Evolutionary conservation across 768 basidiomycete species (phyloP).

Genomic region (Crassisporium funariophilum): DNA sequence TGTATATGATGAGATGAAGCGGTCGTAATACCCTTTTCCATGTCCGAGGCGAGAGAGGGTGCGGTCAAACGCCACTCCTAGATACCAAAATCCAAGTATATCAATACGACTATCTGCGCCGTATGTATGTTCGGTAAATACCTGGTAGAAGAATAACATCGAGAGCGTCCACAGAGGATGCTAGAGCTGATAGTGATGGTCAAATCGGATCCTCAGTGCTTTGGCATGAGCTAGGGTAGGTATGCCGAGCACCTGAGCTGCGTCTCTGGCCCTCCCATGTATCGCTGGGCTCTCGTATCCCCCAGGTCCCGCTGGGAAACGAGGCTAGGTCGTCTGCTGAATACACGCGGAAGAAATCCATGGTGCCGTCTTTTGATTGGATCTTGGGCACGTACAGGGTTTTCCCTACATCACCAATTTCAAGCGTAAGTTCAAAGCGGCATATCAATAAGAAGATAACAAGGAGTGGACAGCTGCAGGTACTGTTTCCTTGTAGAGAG

Average conservation of each 20-base stretch:
- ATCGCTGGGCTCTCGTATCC: conserved; percentile 66
- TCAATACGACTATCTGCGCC: not conserved
- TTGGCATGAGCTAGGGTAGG: no score
- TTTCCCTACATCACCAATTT: conserved; percentile 48
- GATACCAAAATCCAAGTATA: not conserved
- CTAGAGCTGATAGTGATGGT: conserved; percentile 1
- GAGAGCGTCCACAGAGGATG: conserved; percentile 37
- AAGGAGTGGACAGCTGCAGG: not conserved
- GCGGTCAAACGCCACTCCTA: conserved; percentile 77
- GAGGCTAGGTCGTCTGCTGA: conserved; percentile 56
- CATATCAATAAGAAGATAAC: not conserved
- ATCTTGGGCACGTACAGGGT: conserved; percentile 73
- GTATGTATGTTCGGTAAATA: conserved; percentile 19
- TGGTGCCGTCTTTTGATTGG: conserved; percentile 42
- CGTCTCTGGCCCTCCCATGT: conserved; percentile 48
- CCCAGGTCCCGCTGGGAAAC: conserved; percentile 69
- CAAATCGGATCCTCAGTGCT: not conserved
- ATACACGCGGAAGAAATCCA: conserved; percentile 71
- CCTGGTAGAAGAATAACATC: conserved; percentile 74
- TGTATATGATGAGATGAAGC: conserved; percentile 62
- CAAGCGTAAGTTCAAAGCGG: not conserved
- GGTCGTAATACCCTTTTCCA: conserved; percentile 84
- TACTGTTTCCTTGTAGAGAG: not conserved
- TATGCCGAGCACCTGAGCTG: conserved; percentile 60
- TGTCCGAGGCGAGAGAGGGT: conserved; percentile 73